A percentile compares a stretch with the other conserved stretches of the same genome.
phyloP scores from a whole-genome alignment of 805 yeast species.

The Starmerella gropengiesseri region DNA sequence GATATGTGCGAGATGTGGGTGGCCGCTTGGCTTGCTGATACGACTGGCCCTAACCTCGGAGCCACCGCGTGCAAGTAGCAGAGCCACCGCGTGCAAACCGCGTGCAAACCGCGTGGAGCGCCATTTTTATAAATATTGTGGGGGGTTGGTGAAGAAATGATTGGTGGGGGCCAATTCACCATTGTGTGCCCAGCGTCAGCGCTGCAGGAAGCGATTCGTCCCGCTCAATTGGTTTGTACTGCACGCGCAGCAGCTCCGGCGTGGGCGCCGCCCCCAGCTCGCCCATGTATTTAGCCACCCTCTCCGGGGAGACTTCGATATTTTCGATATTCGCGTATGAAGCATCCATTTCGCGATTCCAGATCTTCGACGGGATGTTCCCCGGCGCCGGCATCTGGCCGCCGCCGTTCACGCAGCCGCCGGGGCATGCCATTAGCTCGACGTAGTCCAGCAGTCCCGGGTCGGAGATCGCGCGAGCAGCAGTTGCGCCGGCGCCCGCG shows the following conservation, averaged over 20 bases:
- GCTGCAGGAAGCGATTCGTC: constrained; percentile 22
- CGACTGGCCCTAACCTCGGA: constrained; percentile 5
- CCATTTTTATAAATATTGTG: not conserved
- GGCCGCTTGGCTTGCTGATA: not conserved
- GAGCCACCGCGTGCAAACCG: not conserved
- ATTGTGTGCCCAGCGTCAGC: constrained; percentile 23
- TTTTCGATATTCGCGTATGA: constrained; percentile 29
- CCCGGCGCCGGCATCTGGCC: constrained; percentile 58
- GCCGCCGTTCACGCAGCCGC: constrained; percentile 95
- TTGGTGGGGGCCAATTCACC: too few species aligned
- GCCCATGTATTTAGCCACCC: constrained; percentile 4
- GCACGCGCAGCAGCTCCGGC: constrained; percentile 12
- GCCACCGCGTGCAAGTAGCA: not conserved
- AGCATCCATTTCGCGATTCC: constrained; percentile 29
- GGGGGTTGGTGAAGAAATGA: too few species aligned
- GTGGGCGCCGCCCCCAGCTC: constrained; percentile 10
- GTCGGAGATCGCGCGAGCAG: too few species aligned
- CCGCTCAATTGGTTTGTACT: constrained; percentile 20
- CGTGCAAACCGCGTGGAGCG: not conserved
- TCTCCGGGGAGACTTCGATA: constrained; percentile 11
- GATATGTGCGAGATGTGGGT: constrained; percentile 1
- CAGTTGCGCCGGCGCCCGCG: too few species aligned
- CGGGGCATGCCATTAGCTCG: constrained; percentile 97
- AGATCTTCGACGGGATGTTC: constrained; percentile 25
- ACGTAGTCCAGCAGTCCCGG: constrained; percentile 65